phyloP scores from a whole-genome alignment of 768 basidiomycete species.

The Mycena capillaripes region DNA sequence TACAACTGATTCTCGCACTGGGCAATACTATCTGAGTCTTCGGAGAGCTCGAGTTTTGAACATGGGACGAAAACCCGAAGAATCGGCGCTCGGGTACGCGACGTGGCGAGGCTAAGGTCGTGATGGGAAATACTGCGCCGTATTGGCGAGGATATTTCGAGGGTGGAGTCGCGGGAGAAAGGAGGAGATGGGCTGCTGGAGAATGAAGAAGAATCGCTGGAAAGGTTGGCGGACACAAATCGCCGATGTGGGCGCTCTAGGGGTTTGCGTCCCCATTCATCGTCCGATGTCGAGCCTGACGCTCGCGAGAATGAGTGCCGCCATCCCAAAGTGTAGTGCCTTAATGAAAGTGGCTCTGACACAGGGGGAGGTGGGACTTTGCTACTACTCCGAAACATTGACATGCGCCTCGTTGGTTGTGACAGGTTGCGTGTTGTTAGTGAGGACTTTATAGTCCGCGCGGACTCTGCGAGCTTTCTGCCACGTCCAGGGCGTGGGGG shows the following conservation, averaged over 20 bases:
- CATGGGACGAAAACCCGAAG: constrained; percentile 84
- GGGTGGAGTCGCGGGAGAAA: constrained; percentile 37
- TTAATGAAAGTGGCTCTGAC: constrained; percentile 60
- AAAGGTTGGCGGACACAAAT: constrained; percentile 58
- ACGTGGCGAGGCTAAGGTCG: constrained; percentile 72
- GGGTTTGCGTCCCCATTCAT: constrained; percentile 48
- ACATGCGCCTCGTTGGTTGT: constrained; percentile 44
- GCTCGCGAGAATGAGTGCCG: constrained; percentile 49
- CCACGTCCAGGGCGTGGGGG: constrained; percentile 31
- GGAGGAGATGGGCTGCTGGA: constrained; percentile 44
- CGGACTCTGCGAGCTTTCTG: constrained; percentile 25
- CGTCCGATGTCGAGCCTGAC: constrained; percentile 51
- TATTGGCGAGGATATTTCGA: constrained; percentile 31
- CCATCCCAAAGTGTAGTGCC: constrained; percentile 65
- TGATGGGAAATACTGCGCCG: constrained; percentile 60
- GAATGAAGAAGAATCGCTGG: constrained; percentile 62
- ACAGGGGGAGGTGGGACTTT: constrained; percentile 59
- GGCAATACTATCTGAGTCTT: constrained; percentile 57
- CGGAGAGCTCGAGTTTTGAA: constrained; percentile 58
- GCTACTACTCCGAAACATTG: constrained; percentile 54
- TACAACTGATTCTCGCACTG: constrained; percentile 79
- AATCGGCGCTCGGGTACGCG: constrained; percentile 77
- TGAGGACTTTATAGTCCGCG: constrained; percentile 21
- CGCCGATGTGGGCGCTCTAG: constrained; percentile 55
- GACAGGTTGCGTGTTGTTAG: constrained; percentile 40